Evolutionary conservation across 2,329 filamentous ascomycete genomes (phyloP), one percentile per base, ranked within the genome.

Genomic region (Sclerotinia subarctica): DNA sequence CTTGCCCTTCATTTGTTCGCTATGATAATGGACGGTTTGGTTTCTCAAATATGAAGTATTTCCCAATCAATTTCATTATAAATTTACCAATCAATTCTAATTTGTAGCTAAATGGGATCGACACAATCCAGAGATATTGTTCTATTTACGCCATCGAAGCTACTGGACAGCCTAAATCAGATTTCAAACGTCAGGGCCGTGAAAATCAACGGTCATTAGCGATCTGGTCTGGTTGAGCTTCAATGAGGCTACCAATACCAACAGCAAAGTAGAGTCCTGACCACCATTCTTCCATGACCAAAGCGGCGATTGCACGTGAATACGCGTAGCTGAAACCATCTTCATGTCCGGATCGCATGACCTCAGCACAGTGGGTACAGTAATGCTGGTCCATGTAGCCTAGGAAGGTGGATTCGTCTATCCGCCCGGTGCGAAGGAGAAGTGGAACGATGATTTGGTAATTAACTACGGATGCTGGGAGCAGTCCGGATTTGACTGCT

Each of bases 271-370:
- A 59, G 24, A 59, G 38, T 29, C 24, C 57, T 5, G 38, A 29
- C 57, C 24, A 59, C 57, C 38, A 59, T 21, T 19, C 57, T 46
- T 59, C 57, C 57, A 59, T 29, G 5, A 59, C n/a, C 35, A 59
- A 10, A 5, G 38, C 38, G 2, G 38, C 24, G 21, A 59, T 46
- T 11, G 17, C 57, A 19, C 4, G 7, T 21, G 10, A 15, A 29
- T 59, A 59, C 15, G 15, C 15, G 15, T 29, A 35, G 24, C 35
- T 44, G 26, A 59, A 46, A 2, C 24, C 3, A 21, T 21, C 8
- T 11, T 13, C 15, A 21, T 59, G 42, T 59, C 38, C 57, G 10
- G 8, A 59, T 17, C 10, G n/a, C 57, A 59, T 59, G n/a, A 59
- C 21, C 5, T 46, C 15, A 7, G 42, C 38, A 59, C 44, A 29